Percentiles rank a stretch among this genome's conserved stretches.
Evolutionary conservation across 2,329 filamentous ascomycete genomes (phyloP).

Genomic region (Fonsecaea multimorphosa): DNA sequence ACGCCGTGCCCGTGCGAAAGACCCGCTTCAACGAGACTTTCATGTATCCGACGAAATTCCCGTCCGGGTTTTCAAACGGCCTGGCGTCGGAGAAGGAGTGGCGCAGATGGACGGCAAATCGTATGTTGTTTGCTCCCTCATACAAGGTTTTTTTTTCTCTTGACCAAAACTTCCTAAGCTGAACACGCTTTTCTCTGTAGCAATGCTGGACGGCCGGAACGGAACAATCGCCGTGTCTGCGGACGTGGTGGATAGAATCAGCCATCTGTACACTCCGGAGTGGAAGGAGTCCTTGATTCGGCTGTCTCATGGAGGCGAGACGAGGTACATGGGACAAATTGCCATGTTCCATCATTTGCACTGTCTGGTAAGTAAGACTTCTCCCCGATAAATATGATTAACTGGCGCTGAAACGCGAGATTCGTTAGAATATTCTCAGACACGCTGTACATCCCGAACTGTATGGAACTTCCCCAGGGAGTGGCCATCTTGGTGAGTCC

Average conservation of each 20-base stretch:
- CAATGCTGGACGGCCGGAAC: slow-evolving; percentile 5
- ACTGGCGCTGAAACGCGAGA: too few species aligned
- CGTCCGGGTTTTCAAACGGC: slow-evolving; percentile 1
- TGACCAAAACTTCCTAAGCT: too few species aligned
- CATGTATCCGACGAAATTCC: slow-evolving; percentile 8
- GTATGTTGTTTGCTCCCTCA: not conserved
- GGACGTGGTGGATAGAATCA: not conserved
- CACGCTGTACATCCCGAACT: slow-evolving; percentile 9
- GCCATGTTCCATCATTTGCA: slow-evolving; percentile 15
- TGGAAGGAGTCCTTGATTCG: slow-evolving; percentile 3
- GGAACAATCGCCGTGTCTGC: slow-evolving; percentile 2
- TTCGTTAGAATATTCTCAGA: slow-evolving; percentile 6
- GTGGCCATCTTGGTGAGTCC: slow-evolving; percentile 8
- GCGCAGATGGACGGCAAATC: slow-evolving; percentile 6
- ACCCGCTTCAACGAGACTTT: slow-evolving; percentile 11
- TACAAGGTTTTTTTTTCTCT: too few species aligned
- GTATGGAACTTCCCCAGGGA: not conserved
- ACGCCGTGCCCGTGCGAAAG: slow-evolving; percentile 2
- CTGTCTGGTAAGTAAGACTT: slow-evolving; percentile 10
- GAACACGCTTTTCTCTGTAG: not conserved
- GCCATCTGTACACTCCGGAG: not conserved
- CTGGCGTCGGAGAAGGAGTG: not conserved
- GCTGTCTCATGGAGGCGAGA: slow-evolving; percentile 1
- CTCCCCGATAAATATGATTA: too few species aligned
- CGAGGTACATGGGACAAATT: slow-evolving; percentile 6